Evolutionary conservation across 176 grass and related monocot species (phyloP).

Genomic region (Eleusine coracana): DNA sequence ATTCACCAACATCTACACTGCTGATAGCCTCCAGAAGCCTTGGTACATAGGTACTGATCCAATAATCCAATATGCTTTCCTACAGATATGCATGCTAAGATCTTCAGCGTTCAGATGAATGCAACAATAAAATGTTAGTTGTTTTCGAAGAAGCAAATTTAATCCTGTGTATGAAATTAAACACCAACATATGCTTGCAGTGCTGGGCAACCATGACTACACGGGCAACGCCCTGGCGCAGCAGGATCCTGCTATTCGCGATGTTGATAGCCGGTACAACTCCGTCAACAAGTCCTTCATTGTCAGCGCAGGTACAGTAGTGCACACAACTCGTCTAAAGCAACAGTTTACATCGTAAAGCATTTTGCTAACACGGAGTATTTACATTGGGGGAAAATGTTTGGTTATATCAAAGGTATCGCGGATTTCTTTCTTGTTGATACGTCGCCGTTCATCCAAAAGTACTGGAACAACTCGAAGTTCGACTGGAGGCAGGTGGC

Average conservation of each 20-base stretch:
- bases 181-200: background rate
- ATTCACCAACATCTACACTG: constrained; percentile 77
- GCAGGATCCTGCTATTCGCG: constrained; percentile 43
- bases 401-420: background rate
- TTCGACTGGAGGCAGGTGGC: constrained; percentile 86
- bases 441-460: constrained; percentile 69
- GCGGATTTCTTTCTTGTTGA: constrained; percentile 87
- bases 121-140: too few species aligned
- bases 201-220: constrained; percentile 54
- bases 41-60: constrained; percentile 63
- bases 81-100: too few species aligned
- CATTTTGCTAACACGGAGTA: too few species aligned
- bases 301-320: constrained; percentile 33
- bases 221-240: constrained; percentile 49
- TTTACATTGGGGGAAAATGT: background rate
- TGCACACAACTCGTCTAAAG: too few species aligned
- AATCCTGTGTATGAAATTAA: background rate
- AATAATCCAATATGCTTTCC: too few species aligned
- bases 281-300: constrained; percentile 53
- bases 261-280: constrained; percentile 38
- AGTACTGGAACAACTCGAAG: constrained; percentile 76
- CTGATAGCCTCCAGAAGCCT: constrained; percentile 73
- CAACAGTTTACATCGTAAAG: too few species aligned
- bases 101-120: too few species aligned
- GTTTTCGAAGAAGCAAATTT: too few species aligned